phyloP scores from a whole-genome alignment of 495 filamentous ascomycete genomes.

The Podospora tetraspora region DNA sequence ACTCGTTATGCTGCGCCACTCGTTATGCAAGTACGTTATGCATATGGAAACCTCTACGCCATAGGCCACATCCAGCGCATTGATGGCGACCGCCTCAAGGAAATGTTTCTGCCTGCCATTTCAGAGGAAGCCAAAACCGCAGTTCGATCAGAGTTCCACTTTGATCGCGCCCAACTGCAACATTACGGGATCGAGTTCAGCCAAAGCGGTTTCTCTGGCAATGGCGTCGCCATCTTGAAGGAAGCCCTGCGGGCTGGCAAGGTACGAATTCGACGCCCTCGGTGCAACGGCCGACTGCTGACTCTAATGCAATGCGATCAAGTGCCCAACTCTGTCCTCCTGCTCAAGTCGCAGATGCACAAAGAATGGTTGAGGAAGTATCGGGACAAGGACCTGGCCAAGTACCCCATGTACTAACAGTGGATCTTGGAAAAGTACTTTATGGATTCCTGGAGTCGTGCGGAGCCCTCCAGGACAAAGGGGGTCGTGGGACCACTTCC shows the following conservation, averaged over 20 bases:
- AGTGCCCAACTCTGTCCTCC: conserved; percentile 1
- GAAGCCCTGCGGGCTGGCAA: conserved; percentile 4
- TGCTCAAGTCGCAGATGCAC: conserved; percentile 4
- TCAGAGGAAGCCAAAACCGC: not conserved
- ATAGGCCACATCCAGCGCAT: not conserved
- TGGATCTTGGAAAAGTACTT: conserved; percentile 6
- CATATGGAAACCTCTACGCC: not conserved
- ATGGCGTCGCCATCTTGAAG: not conserved
- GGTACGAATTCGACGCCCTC: not conserved
- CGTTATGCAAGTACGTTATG: too few species aligned
- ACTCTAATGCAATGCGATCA: not conserved
- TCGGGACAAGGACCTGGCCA: not conserved
- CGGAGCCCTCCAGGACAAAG: not conserved
- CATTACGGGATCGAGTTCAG: conserved; percentile 7
- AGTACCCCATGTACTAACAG: not conserved
- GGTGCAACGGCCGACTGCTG: not conserved
- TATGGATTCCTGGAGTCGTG: not conserved
- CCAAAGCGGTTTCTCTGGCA: not conserved
- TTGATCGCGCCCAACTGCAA: conserved; percentile 1
- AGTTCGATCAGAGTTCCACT: not conserved
- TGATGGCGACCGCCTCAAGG: not conserved
- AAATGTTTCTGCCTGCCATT: conserved; percentile 3
- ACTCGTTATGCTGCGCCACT: too few species aligned
- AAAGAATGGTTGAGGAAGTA: not conserved
- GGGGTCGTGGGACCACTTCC: not conserved